These are phyloP conservation scores for Metschnikowia anglica DNA, from an alignment of 805 yeast genomes.

Conservation along the genomic window DNA sequence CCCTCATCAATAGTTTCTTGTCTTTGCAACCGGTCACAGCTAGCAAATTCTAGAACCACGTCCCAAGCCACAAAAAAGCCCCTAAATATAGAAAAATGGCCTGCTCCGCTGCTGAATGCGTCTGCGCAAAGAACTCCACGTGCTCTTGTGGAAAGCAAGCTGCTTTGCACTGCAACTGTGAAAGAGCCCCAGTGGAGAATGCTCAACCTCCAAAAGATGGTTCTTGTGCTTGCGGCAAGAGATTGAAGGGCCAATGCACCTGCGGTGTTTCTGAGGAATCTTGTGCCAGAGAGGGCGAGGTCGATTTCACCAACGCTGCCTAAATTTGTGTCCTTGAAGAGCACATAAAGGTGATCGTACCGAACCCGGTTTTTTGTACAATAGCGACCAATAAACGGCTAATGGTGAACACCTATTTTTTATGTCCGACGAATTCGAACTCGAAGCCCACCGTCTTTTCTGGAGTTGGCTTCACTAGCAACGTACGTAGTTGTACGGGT, in stretches of 20 bases:
- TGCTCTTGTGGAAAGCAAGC: constrained; percentile 64
- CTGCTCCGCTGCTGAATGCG: constrained; percentile 45
- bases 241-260: constrained; percentile 52
- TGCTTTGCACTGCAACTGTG: constrained; percentile 57
- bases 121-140: constrained; percentile 60
- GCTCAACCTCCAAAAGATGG: constrained; percentile 40
- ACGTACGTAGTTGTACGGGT: too few species aligned
- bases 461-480: too few species aligned
- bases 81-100: constrained; percentile 10
- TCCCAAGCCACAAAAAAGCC: neutral
- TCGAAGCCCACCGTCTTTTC: too few species aligned
- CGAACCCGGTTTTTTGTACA: neutral
- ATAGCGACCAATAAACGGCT: too few species aligned
- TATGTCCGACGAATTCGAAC: too few species aligned
- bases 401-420: too few species aligned
- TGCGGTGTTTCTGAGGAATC: constrained; percentile 48
- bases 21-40: constrained; percentile 2
- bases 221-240: constrained; percentile 61
- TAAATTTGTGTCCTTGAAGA: neutral
- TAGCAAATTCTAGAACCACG: neutral
- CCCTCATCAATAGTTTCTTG: neutral
- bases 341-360: neutral
- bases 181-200: constrained; percentile 52
- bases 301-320: constrained; percentile 46
- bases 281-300: constrained; percentile 55